Percentiles rank a stretch among this genome's conserved stretches.
These are phyloP conservation scores for Thalassiosira livingstoniorum DNA, from an alignment of 352 stramenopile species.

Conservation along the genomic window DNA sequence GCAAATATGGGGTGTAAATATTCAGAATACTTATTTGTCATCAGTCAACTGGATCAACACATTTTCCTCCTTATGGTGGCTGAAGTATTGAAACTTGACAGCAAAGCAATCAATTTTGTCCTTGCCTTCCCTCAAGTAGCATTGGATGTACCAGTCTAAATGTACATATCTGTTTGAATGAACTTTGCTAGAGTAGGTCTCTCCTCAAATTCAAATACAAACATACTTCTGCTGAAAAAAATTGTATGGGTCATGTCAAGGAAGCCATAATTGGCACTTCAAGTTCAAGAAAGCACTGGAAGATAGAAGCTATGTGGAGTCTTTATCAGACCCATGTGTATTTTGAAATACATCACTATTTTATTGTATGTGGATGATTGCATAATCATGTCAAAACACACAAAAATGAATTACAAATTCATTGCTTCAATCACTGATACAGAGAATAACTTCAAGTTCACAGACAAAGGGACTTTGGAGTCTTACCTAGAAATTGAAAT, in stretches of 20 bases:
- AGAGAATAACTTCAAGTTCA: conserved; percentile 15
- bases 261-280: conserved; percentile 46
- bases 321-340: conserved; percentile 46
- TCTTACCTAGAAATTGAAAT: conserved; percentile 25
- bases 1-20: conserved; percentile 47
- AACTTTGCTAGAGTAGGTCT: neutral
- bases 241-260: conserved; percentile 22
- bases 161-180: conserved; percentile 19
- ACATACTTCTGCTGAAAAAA: neutral
- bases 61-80: conserved; percentile 37
- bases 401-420: neutral
- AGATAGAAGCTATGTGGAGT: conserved; percentile 39
- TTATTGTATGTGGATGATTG: conserved; percentile 50
- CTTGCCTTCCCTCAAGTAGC: conserved; percentile 40
- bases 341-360: conserved; percentile 36
- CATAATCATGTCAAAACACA: conserved; percentile 18
- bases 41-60: conserved; percentile 55
- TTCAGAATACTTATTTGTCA: conserved; percentile 51
- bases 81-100: conserved; percentile 4
- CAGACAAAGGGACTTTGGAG: conserved; percentile 18
- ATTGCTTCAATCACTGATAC: conserved; percentile 8
- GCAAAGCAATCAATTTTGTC: conserved; percentile 13
- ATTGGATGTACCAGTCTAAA: conserved; percentile 39
- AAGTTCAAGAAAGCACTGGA: conserved; percentile 43
- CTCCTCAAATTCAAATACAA: too few species aligned